A percentile compares a stretch with the other conserved stretches of the same genome.
phyloP scores from a whole-genome alignment of 805 yeast genomes.

The Wickerhamiella occidentalis region DNA sequence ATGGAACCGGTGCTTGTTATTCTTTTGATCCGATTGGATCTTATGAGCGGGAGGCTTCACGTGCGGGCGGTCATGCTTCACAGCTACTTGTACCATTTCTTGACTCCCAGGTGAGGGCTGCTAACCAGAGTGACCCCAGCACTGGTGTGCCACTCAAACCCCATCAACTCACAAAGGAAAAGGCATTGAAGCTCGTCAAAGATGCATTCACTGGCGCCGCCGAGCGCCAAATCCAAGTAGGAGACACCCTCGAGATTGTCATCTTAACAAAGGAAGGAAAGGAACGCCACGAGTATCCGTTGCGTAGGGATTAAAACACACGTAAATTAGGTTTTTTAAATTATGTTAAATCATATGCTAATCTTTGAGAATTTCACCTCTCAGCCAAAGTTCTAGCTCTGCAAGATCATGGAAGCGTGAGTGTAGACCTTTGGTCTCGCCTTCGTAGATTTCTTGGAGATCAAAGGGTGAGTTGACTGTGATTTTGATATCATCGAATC shows the following conservation, averaged over 20 bases:
- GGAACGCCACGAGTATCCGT: constrained; percentile 65
- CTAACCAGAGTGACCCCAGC: constrained; percentile 79
- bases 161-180: constrained; percentile 61
- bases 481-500: constrained; percentile 11
- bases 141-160: constrained; percentile 49
- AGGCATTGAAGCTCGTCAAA: constrained; percentile 73
- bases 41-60: constrained; percentile 91
- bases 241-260: constrained; percentile 86
- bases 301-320: constrained; percentile 30
- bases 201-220: constrained; percentile 96
- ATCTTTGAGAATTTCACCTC: background rate
- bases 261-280: constrained; percentile 92
- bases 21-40: constrained; percentile 98
- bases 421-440: constrained; percentile 12
- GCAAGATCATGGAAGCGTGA: constrained; percentile 25
- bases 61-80: constrained; percentile 98
- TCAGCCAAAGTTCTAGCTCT: constrained; percentile 29
- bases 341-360: background rate
- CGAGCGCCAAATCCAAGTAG: constrained; percentile 96
- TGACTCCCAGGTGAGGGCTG: constrained; percentile 93
- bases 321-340: background rate
- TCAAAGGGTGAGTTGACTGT: constrained; percentile 20
- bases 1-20: constrained; percentile 88
- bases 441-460: constrained; percentile 11
- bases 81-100: constrained; percentile 92